phyloP scores from a whole-genome alignment of 176 grass and related monocot genomes.

The Guadua angustifolia region DNA sequence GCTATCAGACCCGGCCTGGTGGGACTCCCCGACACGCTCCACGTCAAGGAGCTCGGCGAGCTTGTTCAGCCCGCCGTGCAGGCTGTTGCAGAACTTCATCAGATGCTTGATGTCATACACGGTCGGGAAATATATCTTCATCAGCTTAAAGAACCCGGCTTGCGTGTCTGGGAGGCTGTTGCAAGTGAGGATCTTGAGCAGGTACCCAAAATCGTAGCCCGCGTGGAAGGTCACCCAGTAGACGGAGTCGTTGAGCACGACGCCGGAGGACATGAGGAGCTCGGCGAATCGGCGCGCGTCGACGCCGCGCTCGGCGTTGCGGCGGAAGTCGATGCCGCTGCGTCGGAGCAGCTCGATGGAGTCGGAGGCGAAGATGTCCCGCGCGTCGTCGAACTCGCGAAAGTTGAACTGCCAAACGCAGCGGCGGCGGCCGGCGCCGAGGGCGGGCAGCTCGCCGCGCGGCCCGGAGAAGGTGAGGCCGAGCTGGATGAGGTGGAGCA shows the following conservation, averaged over 20 bases:
- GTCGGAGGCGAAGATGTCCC: constrained; percentile 78
- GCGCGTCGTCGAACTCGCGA: constrained; percentile 82
- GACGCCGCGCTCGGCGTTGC: constrained; percentile 73
- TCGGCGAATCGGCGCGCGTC: constrained; percentile 71
- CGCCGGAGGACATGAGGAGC: constrained; percentile 92
- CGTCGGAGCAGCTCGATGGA: constrained; percentile 91
- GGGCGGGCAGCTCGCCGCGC: constrained; percentile 66
- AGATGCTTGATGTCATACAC: constrained; percentile 97
- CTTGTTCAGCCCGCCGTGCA: constrained; percentile 95
- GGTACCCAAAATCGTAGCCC: constrained; percentile 89
- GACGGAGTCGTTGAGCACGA: constrained; percentile 87
- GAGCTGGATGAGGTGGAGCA: constrained; percentile 96
- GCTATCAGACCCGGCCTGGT: constrained; percentile 95
- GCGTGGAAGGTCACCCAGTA: constrained; percentile 96
- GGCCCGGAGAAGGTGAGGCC: constrained; percentile 82
- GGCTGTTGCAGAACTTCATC: constrained; percentile 98
- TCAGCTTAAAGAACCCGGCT: constrained; percentile 72
- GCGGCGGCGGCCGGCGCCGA: constrained; percentile 62
- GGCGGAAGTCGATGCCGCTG: constrained; percentile 88
- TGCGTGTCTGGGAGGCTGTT: constrained; percentile 81
- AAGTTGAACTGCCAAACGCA: constrained; percentile 99
- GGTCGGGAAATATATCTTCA: constrained; percentile 90
- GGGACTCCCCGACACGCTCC: constrained; percentile 90
- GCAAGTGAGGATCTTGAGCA: constrained; percentile 90
- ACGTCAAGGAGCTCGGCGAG: constrained; percentile 88